These are phyloP conservation scores for Trichoderma hamatum DNA, from an alignment of 2,329 filamentous ascomycete genomes.

Conservation along the genomic window DNA sequence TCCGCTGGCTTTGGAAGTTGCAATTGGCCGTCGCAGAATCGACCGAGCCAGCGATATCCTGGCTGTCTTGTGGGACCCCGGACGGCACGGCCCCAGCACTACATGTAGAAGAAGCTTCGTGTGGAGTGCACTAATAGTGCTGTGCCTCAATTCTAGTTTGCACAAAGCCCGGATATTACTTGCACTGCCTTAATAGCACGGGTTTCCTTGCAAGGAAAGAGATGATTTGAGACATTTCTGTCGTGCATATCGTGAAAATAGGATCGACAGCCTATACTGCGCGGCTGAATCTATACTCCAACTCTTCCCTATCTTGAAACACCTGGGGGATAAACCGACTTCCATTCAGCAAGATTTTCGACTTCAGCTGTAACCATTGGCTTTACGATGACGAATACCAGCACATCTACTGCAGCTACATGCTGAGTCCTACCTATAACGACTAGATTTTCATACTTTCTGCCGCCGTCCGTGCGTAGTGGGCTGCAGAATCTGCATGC, in stretches of 20 bases:
- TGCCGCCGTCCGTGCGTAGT: neutral
- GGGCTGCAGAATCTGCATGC: neutral
- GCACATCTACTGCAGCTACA: neutral
- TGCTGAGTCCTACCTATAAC: neutral
- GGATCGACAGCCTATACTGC: slow-evolving; percentile 3
- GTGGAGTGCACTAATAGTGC: slow-evolving; percentile 10
- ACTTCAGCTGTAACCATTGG: neutral
- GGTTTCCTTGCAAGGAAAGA: neutral
- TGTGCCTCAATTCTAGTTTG: slow-evolving; percentile 11
- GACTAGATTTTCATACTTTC: neutral
- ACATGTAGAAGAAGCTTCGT: slow-evolving; percentile 9
- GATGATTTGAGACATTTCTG: neutral
- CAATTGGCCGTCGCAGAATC: slow-evolving; percentile 17
- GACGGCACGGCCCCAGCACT: slow-evolving; percentile 18
- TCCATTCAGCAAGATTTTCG: neutral
- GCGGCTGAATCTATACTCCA: neutral
- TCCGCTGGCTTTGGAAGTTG: neutral
- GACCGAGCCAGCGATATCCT: slow-evolving; percentile 15
- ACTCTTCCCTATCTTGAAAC: neutral
- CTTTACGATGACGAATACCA: neutral
- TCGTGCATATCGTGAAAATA: neutral
- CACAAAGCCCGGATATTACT: slow-evolving; percentile 15
- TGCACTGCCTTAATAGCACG: neutral
- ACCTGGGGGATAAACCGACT: neutral
- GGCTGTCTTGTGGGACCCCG: slow-evolving; percentile 4